Evolutionary conservation across 2,329 filamentous ascomycete genomes (phyloP), one percentile per base, ranked within the genome.

Genomic region (Fusarium transvaalense): DNA sequence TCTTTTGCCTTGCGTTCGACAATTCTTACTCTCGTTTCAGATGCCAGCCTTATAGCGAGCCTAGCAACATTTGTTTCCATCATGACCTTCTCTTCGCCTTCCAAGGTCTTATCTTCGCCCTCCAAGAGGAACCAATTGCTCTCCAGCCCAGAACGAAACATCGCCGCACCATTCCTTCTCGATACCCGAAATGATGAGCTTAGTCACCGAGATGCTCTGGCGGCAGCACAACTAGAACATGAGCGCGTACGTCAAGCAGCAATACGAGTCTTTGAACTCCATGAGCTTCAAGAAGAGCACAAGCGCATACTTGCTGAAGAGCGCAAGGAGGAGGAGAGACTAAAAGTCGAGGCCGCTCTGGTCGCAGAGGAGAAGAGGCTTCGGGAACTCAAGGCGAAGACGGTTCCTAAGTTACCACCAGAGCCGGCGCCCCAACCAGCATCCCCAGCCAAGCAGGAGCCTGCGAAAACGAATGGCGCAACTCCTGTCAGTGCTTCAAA

Each of bases 211-310:
- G 86, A 89, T 70, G 90, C 91, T 15, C 84, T 95, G 17, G 86
- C 86, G 45, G 85, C 86, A 46, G 90, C 90, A 6, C 87, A 88
- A 48, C 83, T 83, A 15, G 86, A 91, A 73, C 92, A 94, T 76
- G 86, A 91, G 37, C 84, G 86, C 29, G 85, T 95, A 13, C 84
- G 85, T 29, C 79, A 84, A 55, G 78, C 79, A 31, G 86, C 86
- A 10, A 76, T 86, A 35, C 79, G 81, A 17, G 83, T 83, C 9
- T 84, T 81, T 56, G 78, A 84, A 61, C 76, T 85, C 39, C 80
- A 87, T 60, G 79, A 83, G 61, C 72, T 84, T 17, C 76, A 83
- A 52, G 78, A 83, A 65, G 80, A 85, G 65, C 78, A 82, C 61
- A 74, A 78, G 35, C 77, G 80, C 14, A 80, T 86, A 45, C 55